Base-by-base conservation (phyloP, 1,139 yeast genomes). In the Protomyces gravidus region DNA sequence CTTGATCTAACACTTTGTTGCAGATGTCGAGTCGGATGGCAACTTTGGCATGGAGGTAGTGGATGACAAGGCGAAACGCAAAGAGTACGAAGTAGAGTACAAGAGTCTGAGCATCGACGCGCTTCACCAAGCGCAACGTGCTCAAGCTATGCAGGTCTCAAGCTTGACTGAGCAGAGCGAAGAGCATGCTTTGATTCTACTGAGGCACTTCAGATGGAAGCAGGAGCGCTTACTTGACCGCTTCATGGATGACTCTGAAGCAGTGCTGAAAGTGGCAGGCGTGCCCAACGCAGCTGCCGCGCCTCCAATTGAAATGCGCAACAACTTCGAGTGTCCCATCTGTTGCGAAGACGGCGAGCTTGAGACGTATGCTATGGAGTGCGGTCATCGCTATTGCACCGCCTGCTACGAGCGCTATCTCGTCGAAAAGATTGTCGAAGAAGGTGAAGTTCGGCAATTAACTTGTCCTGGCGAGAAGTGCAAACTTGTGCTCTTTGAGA, bases 171-270 rank as follows among this genome's bases (percentile, higher is more conserved):
- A 71, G 4, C 61, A 74, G 7, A 71, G 79, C 50, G 64, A 71
- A 6, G 71, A 73, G 6, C 78, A 76, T 58, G 80, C 81, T 11
- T 69, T 82, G 25, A 71, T 82, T 2, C 72, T 89, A 69, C 74
- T 88, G 46, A 82, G 85, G 56, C 71, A 75, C 60, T 84, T 76
- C 69, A 78, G 79, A 53, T 89, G 96, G 96, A 88, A 85, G 69
- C 79, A 80, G 49, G 94, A 87, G 62, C 80, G 80, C 56, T 77
- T 88, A 45, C 75, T 87, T 58, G 90, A 88, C 63, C 78, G 78
- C 49, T 87, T 79, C 72, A 82, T 85, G 67, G 85, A 80, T 52
- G 74, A 81, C 62, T 75, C 79, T 57, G 74, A 72, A 3, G 69
- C 71, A 15, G 75, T 84, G 1, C 69, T 79, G 39, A 66, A 69